Base-by-base conservation (phyloP, 192 early-diverging fungal genomes). In the Coemansia aciculifera region DNA sequence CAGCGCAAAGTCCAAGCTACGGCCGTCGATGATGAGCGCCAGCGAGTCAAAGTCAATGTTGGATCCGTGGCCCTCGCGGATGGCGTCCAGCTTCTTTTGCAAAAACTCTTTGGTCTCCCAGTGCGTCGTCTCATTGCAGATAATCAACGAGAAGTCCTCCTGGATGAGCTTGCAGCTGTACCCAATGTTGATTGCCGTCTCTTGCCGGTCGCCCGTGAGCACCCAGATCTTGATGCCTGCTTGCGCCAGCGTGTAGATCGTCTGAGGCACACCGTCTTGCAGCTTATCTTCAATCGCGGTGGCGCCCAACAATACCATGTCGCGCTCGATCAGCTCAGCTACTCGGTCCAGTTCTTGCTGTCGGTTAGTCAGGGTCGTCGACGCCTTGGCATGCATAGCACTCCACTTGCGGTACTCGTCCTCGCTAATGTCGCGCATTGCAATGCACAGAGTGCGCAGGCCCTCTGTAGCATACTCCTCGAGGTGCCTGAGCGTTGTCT, bases 121-220 rank as follows among this genome's bases (percentile, higher is more conserved):
- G 74, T 96, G 93, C 56, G 87, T 96, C 31, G 89, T 83, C 72
- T 95, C 97, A 1, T 95, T 99, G 27, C 93, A 94, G 59, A 95
- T 95, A 54, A 97, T 83, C 52, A 99, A 75, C 68, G 87, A 84
- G 59, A 99, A 68, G 2, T 88, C 84, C 32, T 77, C 83, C 77
- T 99, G 95, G 32, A 97, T 93, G 27, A 99, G 79, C 62, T 96
- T 96, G 84, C 94, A 95, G 15, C 95, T 92, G 67, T 93, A 93
- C 21, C 95, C 97, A 82, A 99, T 99, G 75, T 97, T 96, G 78
- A 99, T 97, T 2, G 97, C 97, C 1, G 97, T 99, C 68, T 98
- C 95, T 46, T 91, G 90, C 80, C 98, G 97, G 84, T 99, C 95
- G 19, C 95, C 97, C 0, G 97, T 99, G 65, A 98, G 83, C 40